These are phyloP conservation scores for Boletus sensibilis DNA, from an alignment of 768 basidiomycete species.

Conservation along the genomic window DNA sequence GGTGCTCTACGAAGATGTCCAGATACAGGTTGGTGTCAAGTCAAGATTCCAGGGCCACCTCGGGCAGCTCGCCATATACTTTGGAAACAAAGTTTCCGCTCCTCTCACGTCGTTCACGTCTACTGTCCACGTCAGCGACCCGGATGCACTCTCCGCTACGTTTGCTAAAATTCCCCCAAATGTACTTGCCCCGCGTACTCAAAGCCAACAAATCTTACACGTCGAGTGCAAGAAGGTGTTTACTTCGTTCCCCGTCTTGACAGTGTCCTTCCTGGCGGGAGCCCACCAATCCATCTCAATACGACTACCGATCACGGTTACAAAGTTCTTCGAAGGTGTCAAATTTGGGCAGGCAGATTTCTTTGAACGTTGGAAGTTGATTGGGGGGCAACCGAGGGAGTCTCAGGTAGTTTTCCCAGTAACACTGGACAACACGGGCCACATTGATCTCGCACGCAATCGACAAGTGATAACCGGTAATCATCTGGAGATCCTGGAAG, in stretches of 20 bases:
- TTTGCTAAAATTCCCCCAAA: conserved; percentile 91
- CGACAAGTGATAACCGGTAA: conserved; percentile 77
- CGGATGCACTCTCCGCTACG: conserved; percentile 73
- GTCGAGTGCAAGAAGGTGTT: conserved; percentile 94
- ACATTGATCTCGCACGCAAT: conserved; percentile 73
- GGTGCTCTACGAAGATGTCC: conserved; percentile 91
- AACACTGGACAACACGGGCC: conserved; percentile 58
- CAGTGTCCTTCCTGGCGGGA: conserved; percentile 89
- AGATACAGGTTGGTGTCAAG: conserved; percentile 95
- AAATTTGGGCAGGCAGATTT: conserved; percentile 81
- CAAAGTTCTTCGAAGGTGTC: conserved; percentile 94
- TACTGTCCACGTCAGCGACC: conserved; percentile 67
- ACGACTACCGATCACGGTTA: conserved; percentile 81
- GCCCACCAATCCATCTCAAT: conserved; percentile 85
- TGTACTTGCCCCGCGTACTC: conserved; percentile 75
- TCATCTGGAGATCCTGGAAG: conserved; percentile 72
- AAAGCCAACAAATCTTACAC: conserved; percentile 90
- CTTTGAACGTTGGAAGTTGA: conserved; percentile 98
- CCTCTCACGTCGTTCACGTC: conserved; percentile 92
- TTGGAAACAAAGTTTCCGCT: conserved; percentile 91
- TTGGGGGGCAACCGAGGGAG: conserved; percentile 93
- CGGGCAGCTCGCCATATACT: conserved; percentile 90
- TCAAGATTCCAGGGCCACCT: conserved; percentile 94
- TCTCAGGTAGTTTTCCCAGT: conserved; percentile 87
- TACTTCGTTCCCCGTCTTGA: conserved; percentile 69